Evolutionary conservation across 805 yeast species (phyloP), one percentile per base, ranked within the genome.

Genomic region (Jamesozyma lodderae): DNA sequence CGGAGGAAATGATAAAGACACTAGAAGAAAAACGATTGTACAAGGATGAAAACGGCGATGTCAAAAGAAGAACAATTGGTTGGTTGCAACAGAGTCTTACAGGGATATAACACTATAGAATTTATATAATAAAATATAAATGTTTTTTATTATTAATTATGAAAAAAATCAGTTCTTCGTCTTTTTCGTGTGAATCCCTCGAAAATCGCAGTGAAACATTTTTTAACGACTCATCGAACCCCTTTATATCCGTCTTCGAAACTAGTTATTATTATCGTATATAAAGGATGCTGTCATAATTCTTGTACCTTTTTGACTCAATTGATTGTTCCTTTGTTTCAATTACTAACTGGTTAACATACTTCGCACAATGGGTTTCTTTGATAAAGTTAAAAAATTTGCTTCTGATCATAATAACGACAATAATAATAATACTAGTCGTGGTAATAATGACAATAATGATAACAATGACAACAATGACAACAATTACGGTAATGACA

Each of bases 371-470:
- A 66, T 66, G 71, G 73, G 73, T 41, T 54, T 68, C 38, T 64
- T 69, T 47, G 72, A 68, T 45, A 55, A 52, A 38, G 68, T 64
- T 31, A 67, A 63, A 52, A 60, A 65, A 20, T 59, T 59, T 36
- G 55, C 63, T 30, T 41, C 18, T 22, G 39, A 35, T 6, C 15
- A 44, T 31, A 46, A 47, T 33, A 42, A 49, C 31, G 39, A 44
- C 36, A 41, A 42, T 42, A 38, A 41, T 29, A 19, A 17, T 17
- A 30, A 24, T 17, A 16, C 30, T 21, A 15, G 20, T 26, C 14
- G 27, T 9, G 14, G 25, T 22, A 20, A 24, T 28, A 31, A 32
- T 17, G 19, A n/a, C 15, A 30, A 38, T 26, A 16, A 28, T 17
- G 49, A 53, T 59, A 46, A 54, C 50, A 33, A 41, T 14, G 46